These are phyloP conservation scores for Insectozyma bohioensis DNA, from an alignment of 1,139 yeast species.

Conservation along the genomic window DNA sequence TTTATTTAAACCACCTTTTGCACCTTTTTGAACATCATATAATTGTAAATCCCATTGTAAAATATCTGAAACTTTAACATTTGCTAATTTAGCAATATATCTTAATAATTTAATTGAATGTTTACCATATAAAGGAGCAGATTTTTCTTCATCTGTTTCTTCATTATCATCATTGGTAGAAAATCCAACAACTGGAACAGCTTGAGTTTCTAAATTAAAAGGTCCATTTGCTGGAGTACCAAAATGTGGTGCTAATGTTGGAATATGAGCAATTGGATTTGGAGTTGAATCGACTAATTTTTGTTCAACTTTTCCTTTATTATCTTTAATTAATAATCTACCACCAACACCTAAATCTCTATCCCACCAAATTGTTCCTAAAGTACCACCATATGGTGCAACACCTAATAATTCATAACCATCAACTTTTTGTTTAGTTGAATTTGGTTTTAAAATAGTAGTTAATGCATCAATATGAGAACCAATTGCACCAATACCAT, in stretches of 20 bases:
- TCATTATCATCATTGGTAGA: slow-evolving; percentile 19
- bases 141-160: slow-evolving; percentile 32
- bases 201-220: slow-evolving; percentile 40
- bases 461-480: slow-evolving; percentile 46
- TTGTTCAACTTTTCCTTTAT: slow-evolving; percentile 23
- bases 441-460: slow-evolving; percentile 38
- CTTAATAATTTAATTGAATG: slow-evolving; percentile 39
- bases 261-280: slow-evolving; percentile 43
- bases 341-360: slow-evolving; percentile 52
- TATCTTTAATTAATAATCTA: slow-evolving; percentile 29
- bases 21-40: slow-evolving; percentile 41
- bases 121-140: slow-evolving; percentile 36
- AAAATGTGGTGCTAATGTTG: slow-evolving; percentile 44
- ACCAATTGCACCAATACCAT: slow-evolving; percentile 43
- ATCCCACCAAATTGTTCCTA: slow-evolving; percentile 40
- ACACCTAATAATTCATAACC: slow-evolving; percentile 47
- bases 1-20: slow-evolving; percentile 38
- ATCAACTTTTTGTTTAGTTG: slow-evolving; percentile 29
- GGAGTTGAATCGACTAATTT: slow-evolving; percentile 37
- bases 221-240: slow-evolving; percentile 33
- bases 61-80: slow-evolving; percentile 25
- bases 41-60: slow-evolving; percentile 40
- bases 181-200: slow-evolving; percentile 44
- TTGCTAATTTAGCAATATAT: slow-evolving; percentile 32
- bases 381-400: slow-evolving; percentile 43